phyloP scores from a whole-genome alignment of 1,284 basidiomycete species.

The Microbotryum intermedium region DNA sequence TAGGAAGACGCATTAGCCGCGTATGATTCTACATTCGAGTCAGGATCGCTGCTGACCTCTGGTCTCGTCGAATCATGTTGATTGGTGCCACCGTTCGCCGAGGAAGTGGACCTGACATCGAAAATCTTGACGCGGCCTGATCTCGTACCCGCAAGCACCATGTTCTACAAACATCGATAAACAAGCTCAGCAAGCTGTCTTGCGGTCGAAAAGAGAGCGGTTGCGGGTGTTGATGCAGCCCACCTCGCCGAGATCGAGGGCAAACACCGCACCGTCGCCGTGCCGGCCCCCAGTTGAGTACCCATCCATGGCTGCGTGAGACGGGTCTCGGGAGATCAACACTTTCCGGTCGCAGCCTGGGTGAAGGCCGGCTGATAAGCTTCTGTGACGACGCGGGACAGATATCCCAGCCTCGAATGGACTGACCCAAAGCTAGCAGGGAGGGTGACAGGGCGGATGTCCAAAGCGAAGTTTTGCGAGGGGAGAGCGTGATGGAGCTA shows the following conservation, averaged over 20 bases:
- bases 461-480: slow-evolving; percentile 26
- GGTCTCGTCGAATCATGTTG: not conserved
- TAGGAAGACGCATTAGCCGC: not conserved
- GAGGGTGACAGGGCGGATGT: slow-evolving; percentile 17
- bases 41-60: slow-evolving; percentile 6
- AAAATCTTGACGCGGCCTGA: slow-evolving; percentile 16
- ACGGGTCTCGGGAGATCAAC: slow-evolving; percentile 10
- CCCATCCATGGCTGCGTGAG: slow-evolving; percentile 2
- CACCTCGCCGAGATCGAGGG: slow-evolving; percentile 23
- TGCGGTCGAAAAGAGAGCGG: not conserved
- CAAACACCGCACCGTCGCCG: slow-evolving; percentile 27
- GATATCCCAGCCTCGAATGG: not conserved
- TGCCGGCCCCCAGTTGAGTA: slow-evolving; percentile 17
- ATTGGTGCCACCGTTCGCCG: not conserved
- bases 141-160: slow-evolving; percentile 20
- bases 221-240: not conserved
- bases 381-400: not conserved
- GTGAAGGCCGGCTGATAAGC: not conserved
- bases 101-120: slow-evolving; percentile 8
- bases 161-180: slow-evolving; percentile 1
- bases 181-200: not conserved
- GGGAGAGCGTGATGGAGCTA: slow-evolving; percentile 15
- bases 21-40: not conserved
- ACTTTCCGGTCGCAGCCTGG: slow-evolving; percentile 26
- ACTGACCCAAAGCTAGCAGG: slow-evolving; percentile 20